Evolutionary conservation across 495 filamentous ascomycete genomes (phyloP), one percentile per base, ranked within the genome.

Genomic region (Thozetella sp.): DNA sequence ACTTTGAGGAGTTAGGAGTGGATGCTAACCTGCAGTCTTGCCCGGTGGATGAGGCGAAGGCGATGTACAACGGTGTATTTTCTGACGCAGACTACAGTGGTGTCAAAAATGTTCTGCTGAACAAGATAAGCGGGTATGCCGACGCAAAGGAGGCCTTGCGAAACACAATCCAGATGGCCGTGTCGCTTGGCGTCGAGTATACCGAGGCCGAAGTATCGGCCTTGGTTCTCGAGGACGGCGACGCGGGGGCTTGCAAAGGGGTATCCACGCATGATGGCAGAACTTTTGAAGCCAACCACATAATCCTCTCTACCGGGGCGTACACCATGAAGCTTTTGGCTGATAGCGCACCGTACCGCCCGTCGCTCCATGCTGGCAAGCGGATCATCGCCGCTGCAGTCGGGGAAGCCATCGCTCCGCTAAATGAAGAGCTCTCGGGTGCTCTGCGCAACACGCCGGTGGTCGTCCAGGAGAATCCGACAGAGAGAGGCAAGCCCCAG

Each of bases 271-370:
- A 56, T 26, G 69, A 69, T 30, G 85, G 83, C 4, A 57, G 70
- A 48, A 57, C 51, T 0, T 53, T 84, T 4, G 62, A 53, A 1
- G 85, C 85, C 0, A 72, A 78, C 1, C 67, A 78, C 40, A 69
- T 78, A 22, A 68, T 90, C 6, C 71, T 90, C 22, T 81, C 72
- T 40, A 86, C 86, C 1, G 86, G 86, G 0, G 83, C 86, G 24
- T 81, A 76, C 60, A 90, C 87, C 1, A 73, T 85, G 9, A 84
- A 81, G 51, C 67, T 90, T 26, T 66, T 90, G 19, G 84, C 82
- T 22, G 71, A 76, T 51, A 78, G 78, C 55, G 80, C 83, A 17
- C 64, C 61, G 15, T 45, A 25, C 30, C 13, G 27, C 10, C 15
- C 20, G 17, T 57, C 62, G 22, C 71, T 88, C 3, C 78, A 80